Conservation (phyloP, 1,284 basidiomycete genomes). For the Fereydounia khargensis region DNA sequence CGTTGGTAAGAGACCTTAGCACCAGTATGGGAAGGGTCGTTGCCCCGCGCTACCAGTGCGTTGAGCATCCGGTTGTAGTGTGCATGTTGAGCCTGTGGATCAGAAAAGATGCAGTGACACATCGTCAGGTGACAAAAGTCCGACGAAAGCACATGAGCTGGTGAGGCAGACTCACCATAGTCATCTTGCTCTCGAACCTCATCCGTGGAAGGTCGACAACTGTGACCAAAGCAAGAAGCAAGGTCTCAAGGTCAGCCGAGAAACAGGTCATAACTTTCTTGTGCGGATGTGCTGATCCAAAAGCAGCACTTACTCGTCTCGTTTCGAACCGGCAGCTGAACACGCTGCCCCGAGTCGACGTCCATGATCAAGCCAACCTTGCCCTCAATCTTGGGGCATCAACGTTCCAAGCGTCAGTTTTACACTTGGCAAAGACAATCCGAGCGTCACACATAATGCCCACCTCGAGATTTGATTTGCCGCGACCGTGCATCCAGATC, state of each 20-base stretch:
- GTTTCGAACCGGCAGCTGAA: slow-evolving; percentile 70
- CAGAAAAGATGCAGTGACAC: no score
- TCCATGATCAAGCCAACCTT: slow-evolving; percentile 83
- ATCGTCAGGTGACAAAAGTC: no score
- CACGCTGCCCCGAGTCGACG: slow-evolving; percentile 63
- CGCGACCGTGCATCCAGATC: slow-evolving; percentile 62
- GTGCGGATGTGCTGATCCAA: background rate
- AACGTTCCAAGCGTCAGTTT: background rate
- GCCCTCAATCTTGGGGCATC: slow-evolving; percentile 69
- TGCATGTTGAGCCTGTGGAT: slow-evolving; percentile 78
- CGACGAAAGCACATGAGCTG: no score
- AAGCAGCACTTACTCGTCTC: slow-evolving; percentile 77
- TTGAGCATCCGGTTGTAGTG: slow-evolving; percentile 84
- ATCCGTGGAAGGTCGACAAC: slow-evolving; percentile 60
- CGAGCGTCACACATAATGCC: slow-evolving; percentile 32
- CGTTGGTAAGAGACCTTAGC: slow-evolving; percentile 74
- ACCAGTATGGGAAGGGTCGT: slow-evolving; percentile 59
- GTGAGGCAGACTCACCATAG: slow-evolving; percentile 68
- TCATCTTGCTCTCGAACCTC: slow-evolving; percentile 88
- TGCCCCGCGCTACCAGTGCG: slow-evolving; percentile 60
- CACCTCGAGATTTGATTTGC: slow-evolving; percentile 61
- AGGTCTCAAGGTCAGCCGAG: background rate
- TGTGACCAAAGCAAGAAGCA: slow-evolving; percentile 57
- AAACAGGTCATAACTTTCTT: background rate
- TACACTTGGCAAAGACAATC: background rate